These are phyloP conservation scores for Drechslera avenae DNA, from an alignment of 2,329 filamentous ascomycete species.

Conservation along the genomic window DNA sequence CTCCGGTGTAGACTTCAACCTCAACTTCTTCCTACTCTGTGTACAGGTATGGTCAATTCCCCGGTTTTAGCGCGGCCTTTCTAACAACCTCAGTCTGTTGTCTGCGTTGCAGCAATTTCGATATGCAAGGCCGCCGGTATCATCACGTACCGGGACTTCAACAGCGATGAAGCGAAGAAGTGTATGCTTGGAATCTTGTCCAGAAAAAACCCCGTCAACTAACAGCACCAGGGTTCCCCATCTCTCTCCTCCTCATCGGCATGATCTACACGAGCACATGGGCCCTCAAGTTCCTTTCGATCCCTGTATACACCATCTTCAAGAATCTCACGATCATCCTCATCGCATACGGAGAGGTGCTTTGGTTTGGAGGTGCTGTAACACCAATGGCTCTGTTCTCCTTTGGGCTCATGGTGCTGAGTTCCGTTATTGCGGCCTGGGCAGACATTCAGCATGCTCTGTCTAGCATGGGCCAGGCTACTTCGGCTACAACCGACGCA, in stretches of 20 bases:
- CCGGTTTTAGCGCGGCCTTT: background rate
- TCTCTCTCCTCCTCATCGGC: constrained; percentile 91
- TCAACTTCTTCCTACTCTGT: constrained; percentile 93
- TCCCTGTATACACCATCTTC: constrained; percentile 99
- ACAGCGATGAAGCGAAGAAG: constrained; percentile 85
- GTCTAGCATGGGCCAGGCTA: constrained; percentile 60
- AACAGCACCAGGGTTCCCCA: constrained; percentile 78
- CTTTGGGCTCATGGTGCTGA: constrained; percentile 95
- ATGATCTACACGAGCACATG: constrained; percentile 99
- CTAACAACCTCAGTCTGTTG: constrained; percentile 69
- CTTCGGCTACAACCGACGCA: constrained; percentile 69
- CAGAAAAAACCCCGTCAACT: constrained; percentile 5
- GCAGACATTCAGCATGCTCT: constrained; percentile 91
- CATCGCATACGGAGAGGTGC: constrained; percentile 96
- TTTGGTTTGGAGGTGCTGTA: constrained; percentile 96
- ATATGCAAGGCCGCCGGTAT: constrained; percentile 79
- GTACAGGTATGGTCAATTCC: constrained; percentile 73
- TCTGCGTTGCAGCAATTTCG: constrained; percentile 85
- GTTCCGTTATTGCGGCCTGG: constrained; percentile 94
- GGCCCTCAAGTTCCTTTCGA: constrained; percentile 92
- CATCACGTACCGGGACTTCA: constrained; percentile 85
- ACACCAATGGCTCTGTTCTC: constrained; percentile 86
- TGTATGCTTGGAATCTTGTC: constrained; percentile 63
- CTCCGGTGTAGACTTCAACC: constrained; percentile 86
- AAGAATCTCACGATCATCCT: constrained; percentile 99